Percentiles rank a stretch among this genome's conserved stretches.
phyloP scores from a whole-genome alignment of 2,329 filamentous ascomycete genomes.

The Curvularia eragrostidis region DNA sequence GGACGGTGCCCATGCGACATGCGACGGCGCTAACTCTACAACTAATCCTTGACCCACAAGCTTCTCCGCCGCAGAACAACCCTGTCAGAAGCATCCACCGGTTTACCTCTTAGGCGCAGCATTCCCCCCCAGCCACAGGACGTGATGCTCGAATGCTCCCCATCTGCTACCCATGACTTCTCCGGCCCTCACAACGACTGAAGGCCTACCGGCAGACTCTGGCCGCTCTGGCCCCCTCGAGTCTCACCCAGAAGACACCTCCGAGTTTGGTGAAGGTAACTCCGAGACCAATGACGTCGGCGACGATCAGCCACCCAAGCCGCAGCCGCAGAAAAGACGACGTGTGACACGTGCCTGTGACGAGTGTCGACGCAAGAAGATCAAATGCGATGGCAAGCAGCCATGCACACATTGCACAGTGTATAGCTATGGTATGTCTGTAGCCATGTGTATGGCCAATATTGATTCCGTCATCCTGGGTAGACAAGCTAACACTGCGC shows the following conservation, averaged over 20 bases:
- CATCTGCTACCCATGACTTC: conserved; percentile 47
- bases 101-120: conserved; percentile 44
- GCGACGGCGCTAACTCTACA: conserved; percentile 40
- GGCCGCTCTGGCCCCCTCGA: conserved; percentile 38
- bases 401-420: conserved; percentile 89
- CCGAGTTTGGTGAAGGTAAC: conserved; percentile 40
- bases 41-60: conserved; percentile 40
- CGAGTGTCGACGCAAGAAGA: conserved; percentile 57
- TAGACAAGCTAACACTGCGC: conserved; percentile 24
- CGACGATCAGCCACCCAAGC: conserved; percentile 44
- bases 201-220: conserved; percentile 40
- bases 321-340: conserved; percentile 51
- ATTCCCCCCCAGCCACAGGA: conserved; percentile 38
- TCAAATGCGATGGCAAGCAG: conserved; percentile 63
- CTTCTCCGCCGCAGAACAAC: conserved; percentile 37
- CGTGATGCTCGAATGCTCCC: conserved; percentile 29
- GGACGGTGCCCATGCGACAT: conserved; percentile 27
- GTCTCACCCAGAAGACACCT: conserved; percentile 38
- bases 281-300: conserved; percentile 44
- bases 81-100: conserved; percentile 34
- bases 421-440: conserved; percentile 85
- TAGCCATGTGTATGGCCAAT: conserved; percentile 1
- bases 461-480: not conserved
- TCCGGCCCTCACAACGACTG: conserved; percentile 41
- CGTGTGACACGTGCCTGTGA: conserved; percentile 55